These are phyloP conservation scores for Picochlorum sp. DNA, from an alignment of 139 green algal genomes.

Conservation along the genomic window DNA sequence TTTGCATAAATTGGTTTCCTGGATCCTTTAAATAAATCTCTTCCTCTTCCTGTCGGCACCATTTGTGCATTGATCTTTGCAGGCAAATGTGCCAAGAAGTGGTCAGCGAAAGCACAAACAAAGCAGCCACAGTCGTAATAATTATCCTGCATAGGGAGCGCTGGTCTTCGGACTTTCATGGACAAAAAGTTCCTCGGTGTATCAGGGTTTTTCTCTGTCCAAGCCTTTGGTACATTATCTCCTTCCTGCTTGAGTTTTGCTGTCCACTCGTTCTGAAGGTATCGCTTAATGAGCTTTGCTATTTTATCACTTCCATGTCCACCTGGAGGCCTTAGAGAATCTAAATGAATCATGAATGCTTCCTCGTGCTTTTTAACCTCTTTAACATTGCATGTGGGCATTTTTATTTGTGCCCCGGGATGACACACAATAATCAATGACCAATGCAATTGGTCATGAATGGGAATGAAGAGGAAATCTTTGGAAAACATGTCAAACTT, in stretches of 20 bases:
- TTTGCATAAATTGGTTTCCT: not conserved
- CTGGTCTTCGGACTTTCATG: constrained; percentile 5
- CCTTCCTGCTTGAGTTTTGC: constrained; percentile 28
- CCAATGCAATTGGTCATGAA: constrained; percentile 85
- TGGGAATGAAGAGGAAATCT: constrained; percentile 84
- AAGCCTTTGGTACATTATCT: constrained; percentile 11
- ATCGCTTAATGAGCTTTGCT: constrained; percentile 38
- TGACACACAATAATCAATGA: constrained; percentile 77
- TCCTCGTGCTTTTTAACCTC: not conserved
- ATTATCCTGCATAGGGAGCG: constrained; percentile 73
- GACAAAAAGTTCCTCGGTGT: not conserved
- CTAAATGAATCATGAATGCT: constrained; percentile 65
- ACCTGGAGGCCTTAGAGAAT: constrained; percentile 49
- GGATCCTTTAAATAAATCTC: not conserved
- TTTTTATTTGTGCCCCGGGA: constrained; percentile 29
- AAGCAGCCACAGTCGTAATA: constrained; percentile 89
- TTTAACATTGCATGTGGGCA: constrained; percentile 4
- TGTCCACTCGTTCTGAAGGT: constrained; percentile 55
- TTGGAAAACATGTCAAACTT: constrained; percentile 70
- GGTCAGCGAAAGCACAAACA: constrained; percentile 74
- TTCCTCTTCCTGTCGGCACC: not conserved
- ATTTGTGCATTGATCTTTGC: constrained; percentile 2
- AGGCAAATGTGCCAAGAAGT: constrained; percentile 47
- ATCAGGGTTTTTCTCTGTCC: constrained; percentile 21
- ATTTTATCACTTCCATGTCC: constrained; percentile 15